Percentiles rank a stretch among this genome's conserved stretches.
These are phyloP conservation scores for Magnusiomyces tetraspermus DNA, from an alignment of 1,139 yeast genomes.

Conservation along the genomic window DNA sequence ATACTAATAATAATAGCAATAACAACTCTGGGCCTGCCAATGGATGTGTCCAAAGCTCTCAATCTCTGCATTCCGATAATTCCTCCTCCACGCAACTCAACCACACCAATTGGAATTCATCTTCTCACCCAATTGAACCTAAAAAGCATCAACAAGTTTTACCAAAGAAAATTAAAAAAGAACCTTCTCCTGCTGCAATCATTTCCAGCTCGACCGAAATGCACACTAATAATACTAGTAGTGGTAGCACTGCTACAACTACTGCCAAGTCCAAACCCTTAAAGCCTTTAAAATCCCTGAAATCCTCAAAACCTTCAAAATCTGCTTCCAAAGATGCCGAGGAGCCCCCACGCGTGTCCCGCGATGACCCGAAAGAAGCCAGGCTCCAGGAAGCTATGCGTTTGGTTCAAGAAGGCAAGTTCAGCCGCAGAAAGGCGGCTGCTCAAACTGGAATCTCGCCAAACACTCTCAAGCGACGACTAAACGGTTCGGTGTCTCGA, in stretches of 20 bases:
- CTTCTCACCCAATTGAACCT: background rate
- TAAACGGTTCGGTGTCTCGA: constrained; percentile 15
- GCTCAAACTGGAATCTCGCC: constrained; percentile 14
- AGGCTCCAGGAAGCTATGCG: constrained; percentile 15
- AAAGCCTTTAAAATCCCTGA: no score
- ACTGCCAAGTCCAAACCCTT: background rate
- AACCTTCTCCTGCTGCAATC: background rate
- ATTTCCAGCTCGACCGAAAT: background rate
- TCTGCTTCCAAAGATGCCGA: background rate
- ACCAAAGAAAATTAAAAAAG: background rate
- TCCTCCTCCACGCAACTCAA: no score
- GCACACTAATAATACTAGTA: background rate
- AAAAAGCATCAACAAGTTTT: background rate
- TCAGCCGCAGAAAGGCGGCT: constrained; percentile 15
- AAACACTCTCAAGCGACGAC: constrained; percentile 15
- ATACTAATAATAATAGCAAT: background rate
- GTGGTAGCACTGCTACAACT: background rate
- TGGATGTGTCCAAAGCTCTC: constrained; percentile 87
- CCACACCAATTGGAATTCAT: background rate
- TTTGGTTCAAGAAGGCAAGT: constrained; percentile 13
- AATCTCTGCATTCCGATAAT: no score
- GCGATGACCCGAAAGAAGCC: constrained; percentile 10
- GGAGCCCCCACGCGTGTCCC: background rate
- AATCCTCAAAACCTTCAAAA: no score
- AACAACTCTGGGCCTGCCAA: background rate